Percentiles rank a stretch among this genome's conserved stretches.
Conservation (phyloP, 108 stramenopile species). For the Cyclotella kingstonii region DNA sequence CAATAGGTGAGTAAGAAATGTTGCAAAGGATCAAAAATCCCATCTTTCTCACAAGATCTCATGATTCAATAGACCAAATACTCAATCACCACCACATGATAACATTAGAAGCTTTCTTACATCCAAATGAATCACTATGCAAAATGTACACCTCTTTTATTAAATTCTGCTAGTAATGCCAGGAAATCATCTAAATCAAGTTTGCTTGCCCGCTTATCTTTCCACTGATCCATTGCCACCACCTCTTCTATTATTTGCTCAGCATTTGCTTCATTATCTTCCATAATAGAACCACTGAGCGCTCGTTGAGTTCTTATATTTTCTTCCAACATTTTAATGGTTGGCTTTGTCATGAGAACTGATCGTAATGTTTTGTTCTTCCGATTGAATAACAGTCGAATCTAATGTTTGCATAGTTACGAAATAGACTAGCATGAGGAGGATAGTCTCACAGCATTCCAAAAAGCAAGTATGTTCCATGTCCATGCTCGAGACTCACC, state of each 20-base stretch:
- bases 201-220: constrained; percentile 88
- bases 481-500: constrained; percentile 52
- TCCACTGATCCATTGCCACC: constrained; percentile 67
- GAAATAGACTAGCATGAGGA: constrained; percentile 16
- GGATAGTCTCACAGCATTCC: background rate
- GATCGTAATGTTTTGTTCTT: constrained; percentile 91
- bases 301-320: constrained; percentile 83
- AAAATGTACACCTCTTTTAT: constrained; percentile 90
- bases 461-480: background rate
- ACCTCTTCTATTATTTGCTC: constrained; percentile 82
- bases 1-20: no score
- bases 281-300: constrained; percentile 38
- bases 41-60: no score
- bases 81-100: no score
- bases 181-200: constrained; percentile 97
- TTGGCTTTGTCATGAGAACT: constrained; percentile 77
- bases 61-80: no score
- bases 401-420: constrained; percentile 25
- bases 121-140: no score
- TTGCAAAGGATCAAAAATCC: no score
- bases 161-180: constrained; percentile 87
- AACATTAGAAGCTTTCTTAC: no score
- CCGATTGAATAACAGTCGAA: constrained; percentile 84
- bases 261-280: constrained; percentile 25
- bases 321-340: constrained; percentile 85